Evolutionary conservation across 2,329 filamentous ascomycete genomes (phyloP), one percentile per base, ranked within the genome.

Genomic region (Aspergillus aculeatus): DNA sequence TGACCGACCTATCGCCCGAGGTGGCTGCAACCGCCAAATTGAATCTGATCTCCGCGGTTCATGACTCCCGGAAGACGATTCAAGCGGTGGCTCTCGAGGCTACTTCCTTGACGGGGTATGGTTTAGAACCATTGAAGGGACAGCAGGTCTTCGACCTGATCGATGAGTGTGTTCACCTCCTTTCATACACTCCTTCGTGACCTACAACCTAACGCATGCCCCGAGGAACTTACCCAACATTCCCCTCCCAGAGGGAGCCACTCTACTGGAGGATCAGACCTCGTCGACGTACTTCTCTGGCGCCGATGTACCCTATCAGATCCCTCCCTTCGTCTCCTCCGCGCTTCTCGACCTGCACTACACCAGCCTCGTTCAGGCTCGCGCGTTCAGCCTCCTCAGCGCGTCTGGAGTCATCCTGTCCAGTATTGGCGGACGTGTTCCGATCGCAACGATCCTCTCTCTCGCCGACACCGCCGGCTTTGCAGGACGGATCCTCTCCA

Each of bases 191-290:
- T 26, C 7, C 26, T 26, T 6, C 11, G 10, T 29, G 21, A 4
- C 23, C 6, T 19, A 4, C 12, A 24, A 16, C 9, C 23, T 41
- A 19, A n/a, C 11, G 19, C 10, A 47, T 23, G 26, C 0, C 12
- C 4, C 14, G n/a, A 54, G 52, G 21, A 54, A 54, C 9, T 24
- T 54, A 1, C 52, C 52, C 23, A 54, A 54, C 9, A 54, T 54
- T 21, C 52, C 52, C 9, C 16, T 54, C 6, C 52, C 52, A 1
- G 38, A 47, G 3, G 52, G 21, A 11, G 38, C 35, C 9, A 29
- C 31, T 19, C 52, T 54, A 14, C 38, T 19, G 2, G 52, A 54
- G 9, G 38, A 41, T 7, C 52, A 54, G 19, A 54, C 38, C 10
- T 47, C 52, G 3, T 54, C 52, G 7, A 54, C 35, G 0, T 54